Percentiles rank a stretch among this genome's conserved stretches.
Conservation (phyloP, 805 yeast genomes). For the Saccharomycopsis sp. region DNA sequence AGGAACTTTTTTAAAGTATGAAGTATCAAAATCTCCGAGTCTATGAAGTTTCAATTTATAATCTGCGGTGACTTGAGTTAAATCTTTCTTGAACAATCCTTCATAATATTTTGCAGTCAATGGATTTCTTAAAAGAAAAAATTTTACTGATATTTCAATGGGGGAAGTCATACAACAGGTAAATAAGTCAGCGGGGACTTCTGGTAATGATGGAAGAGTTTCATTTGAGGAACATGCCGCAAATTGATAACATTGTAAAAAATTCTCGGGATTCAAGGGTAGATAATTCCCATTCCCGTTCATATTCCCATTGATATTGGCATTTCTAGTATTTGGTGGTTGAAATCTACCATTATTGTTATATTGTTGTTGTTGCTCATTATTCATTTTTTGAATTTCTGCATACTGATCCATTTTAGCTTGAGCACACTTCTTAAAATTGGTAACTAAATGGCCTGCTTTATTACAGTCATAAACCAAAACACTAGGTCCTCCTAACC, state of each 20-base stretch:
- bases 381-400: slow-evolving; percentile 35
- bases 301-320: background rate
- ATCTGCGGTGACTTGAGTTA: slow-evolving; percentile 15
- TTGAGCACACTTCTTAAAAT: slow-evolving; percentile 82
- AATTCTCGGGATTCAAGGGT: slow-evolving; percentile 24
- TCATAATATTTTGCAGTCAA: slow-evolving; percentile 36
- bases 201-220: slow-evolving; percentile 84
- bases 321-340: background rate
- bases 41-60: slow-evolving; percentile 20
- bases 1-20: slow-evolving; percentile 51
- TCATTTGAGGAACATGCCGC: slow-evolving; percentile 90
- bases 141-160: slow-evolving; percentile 82
- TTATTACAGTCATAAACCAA: slow-evolving; percentile 91
- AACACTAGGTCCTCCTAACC: slow-evolving; percentile 97
- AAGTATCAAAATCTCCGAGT: slow-evolving; percentile 48
- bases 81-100: slow-evolving; percentile 26
- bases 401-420: slow-evolving; percentile 82
- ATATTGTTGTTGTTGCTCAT: slow-evolving; percentile 15
- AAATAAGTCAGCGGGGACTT: slow-evolving; percentile 89
- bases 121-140: slow-evolving; percentile 83
- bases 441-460: slow-evolving; percentile 87
- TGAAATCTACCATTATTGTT: slow-evolving; percentile 20
- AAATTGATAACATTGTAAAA: slow-evolving; percentile 79
- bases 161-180: slow-evolving; percentile 95
- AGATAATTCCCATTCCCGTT: background rate